Percentiles rank a stretch among this genome's conserved stretches.
These are phyloP conservation scores for Typha latifolia DNA, from an alignment of 176 grass and related monocot species.

Conservation along the genomic window DNA sequence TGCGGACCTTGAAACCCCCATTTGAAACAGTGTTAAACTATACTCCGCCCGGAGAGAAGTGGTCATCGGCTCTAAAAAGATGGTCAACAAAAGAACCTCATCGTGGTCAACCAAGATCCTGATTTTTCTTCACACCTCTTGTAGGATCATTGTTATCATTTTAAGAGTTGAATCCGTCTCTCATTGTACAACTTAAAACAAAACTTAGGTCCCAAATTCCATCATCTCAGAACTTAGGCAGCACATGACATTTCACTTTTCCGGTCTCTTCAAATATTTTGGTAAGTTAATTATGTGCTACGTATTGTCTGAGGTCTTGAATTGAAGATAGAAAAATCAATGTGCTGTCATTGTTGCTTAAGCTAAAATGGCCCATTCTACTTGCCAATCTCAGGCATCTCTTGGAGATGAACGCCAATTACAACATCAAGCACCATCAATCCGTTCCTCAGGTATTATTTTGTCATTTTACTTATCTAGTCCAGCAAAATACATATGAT, in stretches of 20 bases:
- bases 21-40: no score
- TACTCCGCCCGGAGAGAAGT: no score
- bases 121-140: background rate
- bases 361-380: slow-evolving; percentile 3
- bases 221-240: background rate
- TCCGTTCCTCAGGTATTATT: slow-evolving; percentile 40
- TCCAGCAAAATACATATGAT: no score
- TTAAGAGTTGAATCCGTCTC: background rate
- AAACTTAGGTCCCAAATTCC: background rate
- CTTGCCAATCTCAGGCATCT: slow-evolving; percentile 39
- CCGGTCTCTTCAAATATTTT: background rate
- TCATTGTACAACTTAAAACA: background rate
- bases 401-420: slow-evolving; percentile 42
- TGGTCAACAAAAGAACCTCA: no score
- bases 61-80: no score
- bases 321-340: background rate
- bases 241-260: background rate
- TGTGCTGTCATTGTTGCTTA: background rate
- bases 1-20: no score
- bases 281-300: background rate
- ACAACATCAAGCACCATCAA: slow-evolving; percentile 29
- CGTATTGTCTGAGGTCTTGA: background rate
- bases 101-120: no score
- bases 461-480: no score
- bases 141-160: background rate